Evolutionary conservation across 257 asterid species (phyloP), one percentile per base, ranked within the genome.

Genomic region (Przewalskia tangutica): DNA sequence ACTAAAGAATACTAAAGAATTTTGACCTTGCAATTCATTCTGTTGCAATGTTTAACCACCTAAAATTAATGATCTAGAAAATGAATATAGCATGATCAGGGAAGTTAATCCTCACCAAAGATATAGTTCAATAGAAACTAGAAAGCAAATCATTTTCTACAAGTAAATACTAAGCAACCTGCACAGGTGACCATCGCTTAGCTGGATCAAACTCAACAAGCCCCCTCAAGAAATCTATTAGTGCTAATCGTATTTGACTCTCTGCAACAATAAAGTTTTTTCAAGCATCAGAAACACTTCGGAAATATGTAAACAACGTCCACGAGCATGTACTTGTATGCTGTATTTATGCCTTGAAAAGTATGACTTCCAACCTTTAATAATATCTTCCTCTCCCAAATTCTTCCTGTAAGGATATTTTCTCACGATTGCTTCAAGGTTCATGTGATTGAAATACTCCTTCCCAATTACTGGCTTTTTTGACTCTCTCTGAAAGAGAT

Each of bases 131-230:
- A 80, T 20, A 53, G n/a, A 66, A 54, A 46, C 65, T 60, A 68
- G 67, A 56, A 54, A 51, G 58, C 59, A 67, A 71, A 81, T 77
- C 44, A 77, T 32, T 84, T 68, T 77, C 75, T n/a, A 83, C 83
- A 77, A 53, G 81, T 55, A 54, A 23, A 64, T 53, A 82, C 20
- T 53, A 70, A 68, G 65, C 83, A 86, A 96, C 99, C 98, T 96
- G 99, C 89, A 90, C 82, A 55, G 99, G 99, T 27, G 99, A 93
- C 99, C 99, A 96, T 84, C 99, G 93, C 84, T 93, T 96, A 77
- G 89, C 97, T 17, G 99, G 99, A 91, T 96, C 99, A 86, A 96
- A 94, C 85, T 96, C 98, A 78, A 96, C 90, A 56, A 96, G 98
- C 65, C 99, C 99, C 91, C 91, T 93, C 88, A 96, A 88, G 89